Evolutionary conservation across 805 yeast genomes (phyloP).

Genomic region (Groenewaldozyma tartarivorans): DNA sequence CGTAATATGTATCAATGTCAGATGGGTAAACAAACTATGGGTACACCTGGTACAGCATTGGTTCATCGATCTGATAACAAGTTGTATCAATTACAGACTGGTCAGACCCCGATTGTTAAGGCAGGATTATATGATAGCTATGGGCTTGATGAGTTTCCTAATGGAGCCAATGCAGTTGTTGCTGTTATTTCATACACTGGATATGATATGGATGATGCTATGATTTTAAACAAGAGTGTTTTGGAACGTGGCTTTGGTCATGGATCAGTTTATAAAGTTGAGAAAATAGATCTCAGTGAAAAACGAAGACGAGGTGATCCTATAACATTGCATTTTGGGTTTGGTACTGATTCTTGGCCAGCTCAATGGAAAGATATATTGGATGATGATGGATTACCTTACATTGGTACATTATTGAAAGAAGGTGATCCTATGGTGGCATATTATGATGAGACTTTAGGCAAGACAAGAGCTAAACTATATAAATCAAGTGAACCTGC

Average conservation of each 20-base stretch:
- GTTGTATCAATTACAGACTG: conserved; percentile 82
- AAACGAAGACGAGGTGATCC: conserved; percentile 89
- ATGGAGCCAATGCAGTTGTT: conserved; percentile 96
- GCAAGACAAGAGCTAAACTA: conserved; percentile 83
- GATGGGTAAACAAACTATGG: conserved; percentile 99
- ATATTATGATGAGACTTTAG: conserved; percentile 79
- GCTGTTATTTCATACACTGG: conserved; percentile 99
- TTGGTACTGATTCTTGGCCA: conserved; percentile 91
- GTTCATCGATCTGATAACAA: conserved; percentile 91
- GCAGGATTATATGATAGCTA: conserved; percentile 90
- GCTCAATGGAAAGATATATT: conserved; percentile 78
- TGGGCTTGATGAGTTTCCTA: conserved; percentile 97
- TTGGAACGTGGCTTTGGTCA: conserved; percentile 97
- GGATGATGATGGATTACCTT: conserved; percentile 89
- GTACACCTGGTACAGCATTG: conserved; percentile 97
- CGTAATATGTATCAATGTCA: conserved; percentile 99
- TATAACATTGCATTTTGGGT: conserved; percentile 86
- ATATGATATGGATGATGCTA: conserved; percentile 95
- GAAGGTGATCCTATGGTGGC: conserved; percentile 97
- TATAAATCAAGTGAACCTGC: conserved; percentile 94
- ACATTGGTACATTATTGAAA: conserved; percentile 75
- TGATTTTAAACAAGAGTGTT: conserved; percentile 90
- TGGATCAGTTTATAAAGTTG: conserved; percentile 93
- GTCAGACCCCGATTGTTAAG: conserved; percentile 95
- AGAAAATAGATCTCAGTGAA: conserved; percentile 72